Base-by-base conservation (phyloP, 441 rosid genomes). In the Adansonia gregorii region DNA sequence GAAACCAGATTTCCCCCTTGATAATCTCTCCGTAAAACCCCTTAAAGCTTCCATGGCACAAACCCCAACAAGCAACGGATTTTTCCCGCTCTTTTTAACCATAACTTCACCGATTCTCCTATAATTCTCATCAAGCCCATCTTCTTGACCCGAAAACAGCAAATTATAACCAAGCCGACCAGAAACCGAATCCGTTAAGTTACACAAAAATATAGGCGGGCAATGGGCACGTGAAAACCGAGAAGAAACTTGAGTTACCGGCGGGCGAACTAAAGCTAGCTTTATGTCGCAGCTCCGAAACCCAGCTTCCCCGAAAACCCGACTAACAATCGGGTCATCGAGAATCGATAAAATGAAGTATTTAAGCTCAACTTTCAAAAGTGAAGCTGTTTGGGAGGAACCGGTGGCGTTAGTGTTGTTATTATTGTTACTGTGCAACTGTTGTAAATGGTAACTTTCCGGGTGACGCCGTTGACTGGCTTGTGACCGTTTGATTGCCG, bases 401-500 rank as follows among this genome's bases (percentile, higher is more conserved):
- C 70, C 78, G 49, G 75, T 52, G 68, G 79, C 73, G 39, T 58
- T 55, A 24, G 52, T 73, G 74, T 67, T 85, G 84, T 27, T 82
- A 86, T 77, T 74, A 48, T 75, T 80, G 89, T 75, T 73, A 52
- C 74, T 79, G 78, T 90, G 91, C 17, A 88, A 80, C 66, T 93
- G 97, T 61, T 89, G 92, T 55, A 94, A 74, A 61, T 91, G 94
- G 71, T 88, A 88, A 60, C 83, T 89, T 80, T 95, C 98, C 20
- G 98, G 98, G 43, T 89, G 93, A 55, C 98, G 73, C 76, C 95
- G 80, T 84, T 95, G 98, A 66, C 85, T 90, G 17, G 95, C 97
- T 76, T 95, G 97, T 6, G 98, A 91, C 41, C 98, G 91, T 75
- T 91, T 92, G 84, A 95, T 92, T 79, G 97, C 98, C 75, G 98